Evolutionary conservation across 495 filamentous ascomycete species (phyloP).

Genomic region (Cudoniella acicularis): DNA sequence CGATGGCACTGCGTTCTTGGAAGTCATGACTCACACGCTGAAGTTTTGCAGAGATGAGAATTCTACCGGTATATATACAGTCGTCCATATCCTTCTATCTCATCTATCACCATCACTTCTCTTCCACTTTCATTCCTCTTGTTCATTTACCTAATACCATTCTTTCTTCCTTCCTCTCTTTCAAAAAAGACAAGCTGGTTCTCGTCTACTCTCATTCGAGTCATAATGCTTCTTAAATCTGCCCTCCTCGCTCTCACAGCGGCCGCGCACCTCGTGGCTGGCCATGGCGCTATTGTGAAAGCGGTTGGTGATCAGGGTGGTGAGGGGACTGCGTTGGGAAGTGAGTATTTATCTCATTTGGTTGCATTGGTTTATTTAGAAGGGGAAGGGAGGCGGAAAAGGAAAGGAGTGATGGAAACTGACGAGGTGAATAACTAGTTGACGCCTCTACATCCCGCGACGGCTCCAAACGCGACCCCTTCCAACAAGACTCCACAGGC

Average conservation of each 20-base stretch:
- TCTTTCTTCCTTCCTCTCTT: background rate
- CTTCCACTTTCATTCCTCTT: background rate
- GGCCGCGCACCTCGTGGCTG: constrained; percentile 9
- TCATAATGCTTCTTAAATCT: background rate
- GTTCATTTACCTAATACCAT: no score
- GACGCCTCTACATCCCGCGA: constrained; percentile 13
- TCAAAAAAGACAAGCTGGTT: background rate
- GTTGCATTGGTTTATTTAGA: no score
- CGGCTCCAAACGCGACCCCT: constrained; percentile 10
- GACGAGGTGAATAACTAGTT: constrained; percentile 1
- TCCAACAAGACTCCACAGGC: constrained; percentile 18
- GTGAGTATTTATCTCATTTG: constrained; percentile 1
- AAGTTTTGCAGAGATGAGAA: no score
- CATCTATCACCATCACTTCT: background rate
- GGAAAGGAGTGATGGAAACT: no score
- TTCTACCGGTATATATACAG: no score
- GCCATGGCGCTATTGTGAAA: constrained; percentile 19
- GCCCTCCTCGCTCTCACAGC: background rate
- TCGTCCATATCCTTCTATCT: no score
- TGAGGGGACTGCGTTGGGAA: constrained; percentile 5
- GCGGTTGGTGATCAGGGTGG: constrained; percentile 15
- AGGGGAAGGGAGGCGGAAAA: no score
- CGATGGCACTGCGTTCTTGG: no score
- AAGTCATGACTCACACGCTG: no score
- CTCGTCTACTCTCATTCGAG: background rate